Conservation (phyloP, 805 yeast genomes). For the Candida jianshihensis region DNA sequence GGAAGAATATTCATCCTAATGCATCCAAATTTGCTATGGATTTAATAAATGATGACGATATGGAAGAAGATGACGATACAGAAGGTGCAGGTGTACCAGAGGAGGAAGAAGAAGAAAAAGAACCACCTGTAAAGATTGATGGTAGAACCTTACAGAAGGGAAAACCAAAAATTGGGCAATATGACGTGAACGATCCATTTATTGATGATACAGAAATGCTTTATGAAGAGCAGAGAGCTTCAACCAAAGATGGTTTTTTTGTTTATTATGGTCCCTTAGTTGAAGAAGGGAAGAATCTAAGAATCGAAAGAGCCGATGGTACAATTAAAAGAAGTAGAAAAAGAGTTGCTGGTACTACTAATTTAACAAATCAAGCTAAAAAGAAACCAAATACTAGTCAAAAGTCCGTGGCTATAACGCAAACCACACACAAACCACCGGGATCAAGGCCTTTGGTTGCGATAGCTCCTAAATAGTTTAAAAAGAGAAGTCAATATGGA, state of each 20-base stretch:
- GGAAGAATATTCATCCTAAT: conserved; percentile 61
- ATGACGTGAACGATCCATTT: conserved; percentile 90
- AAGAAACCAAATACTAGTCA: background rate
- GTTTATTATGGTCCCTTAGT: conserved; percentile 90
- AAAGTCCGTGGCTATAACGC: background rate
- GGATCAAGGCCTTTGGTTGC: background rate
- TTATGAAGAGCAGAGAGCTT: conserved; percentile 90
- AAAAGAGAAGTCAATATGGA: no score
- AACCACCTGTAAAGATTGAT: conserved; percentile 31
- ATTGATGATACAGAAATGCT: conserved; percentile 90
- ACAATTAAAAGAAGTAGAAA: conserved; percentile 32
- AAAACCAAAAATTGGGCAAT: conserved; percentile 79
- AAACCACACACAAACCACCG: background rate
- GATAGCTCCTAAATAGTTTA: background rate
- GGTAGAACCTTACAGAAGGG: conserved; percentile 40
- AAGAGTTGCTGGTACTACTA: conserved; percentile 15
- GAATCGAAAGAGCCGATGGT: conserved; percentile 40
- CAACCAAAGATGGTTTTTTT: conserved; percentile 92
- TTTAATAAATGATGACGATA: conserved; percentile 48
- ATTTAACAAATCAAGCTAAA: background rate
- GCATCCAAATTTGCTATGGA: conserved; percentile 51
- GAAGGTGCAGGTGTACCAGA: conserved; percentile 32
- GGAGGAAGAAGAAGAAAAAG: conserved; percentile 26
- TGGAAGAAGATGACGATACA: conserved; percentile 39
- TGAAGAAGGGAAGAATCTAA: conserved; percentile 46